A percentile compares a stretch with the other conserved stretches of the same genome.
These are phyloP conservation scores for Aschersonia sp. DNA, from an alignment of 2,329 filamentous ascomycete species.

Conservation along the genomic window DNA sequence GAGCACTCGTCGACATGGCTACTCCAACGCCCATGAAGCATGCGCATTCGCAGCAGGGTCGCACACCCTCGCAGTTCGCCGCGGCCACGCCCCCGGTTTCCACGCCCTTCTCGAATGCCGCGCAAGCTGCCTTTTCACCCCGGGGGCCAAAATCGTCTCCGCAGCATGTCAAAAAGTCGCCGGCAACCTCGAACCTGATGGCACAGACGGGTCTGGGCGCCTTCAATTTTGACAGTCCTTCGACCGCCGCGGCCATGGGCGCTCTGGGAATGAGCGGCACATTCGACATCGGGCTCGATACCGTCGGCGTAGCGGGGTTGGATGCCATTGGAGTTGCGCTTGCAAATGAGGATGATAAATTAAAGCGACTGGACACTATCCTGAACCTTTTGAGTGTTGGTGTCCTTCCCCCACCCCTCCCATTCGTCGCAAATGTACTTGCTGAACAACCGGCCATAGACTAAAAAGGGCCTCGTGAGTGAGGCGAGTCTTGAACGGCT, in stretches of 20 bases:
- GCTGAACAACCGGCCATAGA: slow-evolving; percentile 8
- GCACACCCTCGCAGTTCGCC: slow-evolving; percentile 35
- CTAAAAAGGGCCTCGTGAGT: slow-evolving; percentile 50
- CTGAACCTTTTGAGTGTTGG: slow-evolving; percentile 34
- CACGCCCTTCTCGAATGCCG: slow-evolving; percentile 47
- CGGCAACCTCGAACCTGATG: slow-evolving; percentile 36
- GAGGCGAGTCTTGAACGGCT: slow-evolving; percentile 62
- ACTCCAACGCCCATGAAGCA: slow-evolving; percentile 37
- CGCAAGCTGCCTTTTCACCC: slow-evolving; percentile 45
- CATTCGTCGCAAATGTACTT: not conserved
- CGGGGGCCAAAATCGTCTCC: slow-evolving; percentile 44
- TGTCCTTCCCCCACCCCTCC: not conserved
- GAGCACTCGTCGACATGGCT: slow-evolving; percentile 12
- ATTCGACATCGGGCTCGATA: slow-evolving; percentile 38
- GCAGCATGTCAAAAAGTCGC: slow-evolving; percentile 50
- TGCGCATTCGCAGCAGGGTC: slow-evolving; percentile 24
- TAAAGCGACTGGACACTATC: slow-evolving; percentile 38
- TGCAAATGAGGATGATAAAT: slow-evolving; percentile 37
- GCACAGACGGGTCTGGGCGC: slow-evolving; percentile 28
- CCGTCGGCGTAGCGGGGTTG: slow-evolving; percentile 32
- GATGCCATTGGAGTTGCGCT: slow-evolving; percentile 22
- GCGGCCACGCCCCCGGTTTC: slow-evolving; percentile 51
- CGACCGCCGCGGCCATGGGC: slow-evolving; percentile 46
- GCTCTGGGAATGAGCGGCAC: slow-evolving; percentile 33
- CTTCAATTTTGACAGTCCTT: slow-evolving; percentile 50